Percentiles rank a stretch among this genome's conserved stretches.
phyloP scores from a whole-genome alignment of 179 eudicot species.

The Dionaea muscipula region DNA sequence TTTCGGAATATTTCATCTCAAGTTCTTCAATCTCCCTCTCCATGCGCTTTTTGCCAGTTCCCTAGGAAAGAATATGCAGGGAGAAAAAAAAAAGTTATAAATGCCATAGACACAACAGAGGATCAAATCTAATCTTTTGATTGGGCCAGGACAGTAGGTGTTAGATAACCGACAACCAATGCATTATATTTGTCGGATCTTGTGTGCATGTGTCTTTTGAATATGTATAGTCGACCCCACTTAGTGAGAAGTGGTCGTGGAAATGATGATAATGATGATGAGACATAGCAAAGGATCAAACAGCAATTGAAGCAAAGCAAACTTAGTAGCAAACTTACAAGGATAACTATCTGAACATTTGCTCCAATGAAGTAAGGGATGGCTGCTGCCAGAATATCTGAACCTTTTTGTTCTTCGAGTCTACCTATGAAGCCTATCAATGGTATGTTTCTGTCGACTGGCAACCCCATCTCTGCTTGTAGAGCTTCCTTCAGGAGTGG shows the following conservation, averaged over 20 bases:
- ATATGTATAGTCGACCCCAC: too few relatives aligned
- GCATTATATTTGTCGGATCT: too few relatives aligned
- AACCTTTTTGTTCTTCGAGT: constrained; percentile 96
- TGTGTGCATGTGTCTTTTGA: too few relatives aligned
- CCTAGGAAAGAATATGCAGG: constrained; percentile 24
- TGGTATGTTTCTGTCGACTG: constrained; percentile 57
- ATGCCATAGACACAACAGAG: too few relatives aligned
- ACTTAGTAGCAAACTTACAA: constrained; percentile 32
- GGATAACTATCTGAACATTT: constrained; percentile 67
- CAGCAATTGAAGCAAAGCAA: neutral
- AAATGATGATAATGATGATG: neutral
- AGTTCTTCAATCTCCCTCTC: constrained; percentile 65
- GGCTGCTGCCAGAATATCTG: constrained; percentile 80
- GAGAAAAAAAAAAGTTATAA: too few relatives aligned
- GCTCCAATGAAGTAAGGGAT: constrained; percentile 51
- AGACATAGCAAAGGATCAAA: neutral
- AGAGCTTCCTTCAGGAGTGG: constrained; percentile 74
- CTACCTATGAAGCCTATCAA: constrained; percentile 95
- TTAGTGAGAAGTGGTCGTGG: too few relatives aligned
- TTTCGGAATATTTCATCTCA: constrained; percentile 52
- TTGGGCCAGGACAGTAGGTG: too few relatives aligned
- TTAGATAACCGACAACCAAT: too few relatives aligned
- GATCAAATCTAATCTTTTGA: too few relatives aligned
- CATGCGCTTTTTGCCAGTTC: constrained; percentile 80
- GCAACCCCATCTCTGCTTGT: constrained; percentile 87